Evolutionary conservation across 768 basidiomycete genomes (phyloP), one percentile per base, ranked within the genome.

Genomic region (Amanita rimosa): DNA sequence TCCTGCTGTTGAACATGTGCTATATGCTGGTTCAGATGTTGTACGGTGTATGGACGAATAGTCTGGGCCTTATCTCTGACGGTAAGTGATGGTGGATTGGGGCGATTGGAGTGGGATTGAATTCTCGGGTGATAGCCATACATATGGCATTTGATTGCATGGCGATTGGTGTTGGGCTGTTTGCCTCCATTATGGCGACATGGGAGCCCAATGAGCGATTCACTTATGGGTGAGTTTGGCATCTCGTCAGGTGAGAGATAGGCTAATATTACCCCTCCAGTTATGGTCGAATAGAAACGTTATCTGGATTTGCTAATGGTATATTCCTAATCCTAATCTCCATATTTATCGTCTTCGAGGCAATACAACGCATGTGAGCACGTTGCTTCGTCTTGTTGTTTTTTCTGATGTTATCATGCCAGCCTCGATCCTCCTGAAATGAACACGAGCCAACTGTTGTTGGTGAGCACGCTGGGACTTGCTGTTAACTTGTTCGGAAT

Each of bases 71-170:
- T 31, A 98, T 99, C 50, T 96, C 93, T 8, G 96, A 99, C 61
- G 94, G 95, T 95, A 52, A 40, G 60, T 53, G 7, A 51, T 44
- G 53, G 6, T 17, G 46, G 47, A 7, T 27, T 43, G 31, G 16
- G 0, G 16, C 16, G 26, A 6, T 35, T 27, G 26, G n/a, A 44
- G 49, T 41, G 52, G n/a, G 6, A 33, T 44, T 16, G 49, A 48
- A 36, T 6, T 55, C 45, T 48, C 6, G 26, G 34, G 29, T 31
- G 45, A 4, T 55, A 98, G 95, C 96, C 17, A 98, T 99, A 33
- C 96, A 99, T 60, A 99, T 98, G 96, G 90, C 92, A 9, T 99
- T 99, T 57, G 96, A 99, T 66, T 98, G 96, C 60, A 81, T 97
- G 77, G 95, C 95, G 0, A 91, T 99, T 45, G 92, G 81, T 0